Conservation (phyloP, 192 early-diverging fungal species). For the Phlyctochytrium planicorne region DNA sequence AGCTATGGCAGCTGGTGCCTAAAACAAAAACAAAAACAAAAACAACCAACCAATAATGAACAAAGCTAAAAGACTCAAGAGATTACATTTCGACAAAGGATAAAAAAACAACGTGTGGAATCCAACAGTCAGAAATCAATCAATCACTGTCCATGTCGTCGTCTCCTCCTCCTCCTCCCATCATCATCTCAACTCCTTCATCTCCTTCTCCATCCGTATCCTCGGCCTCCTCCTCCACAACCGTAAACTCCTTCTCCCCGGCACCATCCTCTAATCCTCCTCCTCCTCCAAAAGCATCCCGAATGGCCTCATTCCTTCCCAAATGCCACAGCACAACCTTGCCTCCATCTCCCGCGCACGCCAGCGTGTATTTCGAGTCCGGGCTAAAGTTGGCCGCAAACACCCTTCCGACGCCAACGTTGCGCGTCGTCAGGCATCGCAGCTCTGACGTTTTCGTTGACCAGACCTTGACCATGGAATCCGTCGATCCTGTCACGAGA, state of each 20-base stretch:
- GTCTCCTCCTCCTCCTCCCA: neutral
- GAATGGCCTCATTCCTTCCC: slow-evolving; percentile 80
- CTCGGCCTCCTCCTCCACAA: slow-evolving; percentile 9
- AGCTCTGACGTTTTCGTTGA: slow-evolving; percentile 67
- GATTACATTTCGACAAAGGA: too few species aligned
- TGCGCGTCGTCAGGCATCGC: slow-evolving; percentile 81
- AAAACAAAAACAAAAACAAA: too few species aligned
- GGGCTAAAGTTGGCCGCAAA: slow-evolving; percentile 86
- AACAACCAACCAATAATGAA: too few species aligned
- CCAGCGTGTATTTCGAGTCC: slow-evolving; percentile 87
- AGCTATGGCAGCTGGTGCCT: too few species aligned
- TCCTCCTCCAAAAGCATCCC: slow-evolving; percentile 53
- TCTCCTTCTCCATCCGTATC: slow-evolving; percentile 16
- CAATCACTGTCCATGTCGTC: slow-evolving; percentile 13
- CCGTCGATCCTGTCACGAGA: slow-evolving; percentile 88
- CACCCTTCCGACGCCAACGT: slow-evolving; percentile 78
- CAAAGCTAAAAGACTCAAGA: too few species aligned
- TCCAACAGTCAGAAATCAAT: too few species aligned
- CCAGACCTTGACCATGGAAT: slow-evolving; percentile 95
- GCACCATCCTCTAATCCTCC: slow-evolving; percentile 14
- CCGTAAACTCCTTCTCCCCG: neutral
- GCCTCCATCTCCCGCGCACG: slow-evolving; percentile 85
- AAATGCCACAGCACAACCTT: slow-evolving; percentile 93
- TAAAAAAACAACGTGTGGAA: too few species aligned
- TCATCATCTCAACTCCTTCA: slow-evolving; percentile 16